Percentiles rank a stretch among this genome's conserved stretches.
Evolutionary conservation across 2,329 filamentous ascomycete genomes (phyloP).

Genomic region (Ascochyta viciae-villosae): DNA sequence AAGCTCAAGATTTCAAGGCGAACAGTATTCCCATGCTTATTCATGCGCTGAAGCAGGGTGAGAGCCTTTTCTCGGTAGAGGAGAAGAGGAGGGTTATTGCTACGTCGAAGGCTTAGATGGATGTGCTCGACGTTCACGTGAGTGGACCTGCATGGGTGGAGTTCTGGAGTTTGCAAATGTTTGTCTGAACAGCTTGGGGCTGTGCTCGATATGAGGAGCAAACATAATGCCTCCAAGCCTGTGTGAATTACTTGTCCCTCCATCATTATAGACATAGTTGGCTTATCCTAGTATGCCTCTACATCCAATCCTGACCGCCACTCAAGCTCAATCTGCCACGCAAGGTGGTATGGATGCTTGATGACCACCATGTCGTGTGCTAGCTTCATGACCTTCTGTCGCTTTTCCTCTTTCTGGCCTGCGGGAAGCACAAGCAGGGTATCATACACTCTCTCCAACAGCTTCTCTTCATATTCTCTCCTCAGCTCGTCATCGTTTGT

Average conservation of each 20-base stretch:
- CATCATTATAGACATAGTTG: neutral
- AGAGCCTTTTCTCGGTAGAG: constrained; percentile 64
- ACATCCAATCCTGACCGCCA: constrained; percentile 69
- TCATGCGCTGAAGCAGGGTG: constrained; percentile 72
- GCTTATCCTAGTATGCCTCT: constrained; percentile 29
- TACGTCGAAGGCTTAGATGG: constrained; percentile 18
- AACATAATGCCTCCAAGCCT: neutral
- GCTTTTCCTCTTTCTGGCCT: constrained; percentile 73
- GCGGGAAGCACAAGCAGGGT: constrained; percentile 71
- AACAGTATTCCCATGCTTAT: constrained; percentile 70
- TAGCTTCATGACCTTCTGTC: constrained; percentile 74
- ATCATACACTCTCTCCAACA: constrained; percentile 82
- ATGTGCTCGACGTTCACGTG: neutral
- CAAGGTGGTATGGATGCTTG: constrained; percentile 85
- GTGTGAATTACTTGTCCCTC: too few species aligned
- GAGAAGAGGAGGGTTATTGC: constrained; percentile 56
- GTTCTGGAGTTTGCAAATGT: constrained; percentile 19
- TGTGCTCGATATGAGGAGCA: neutral
- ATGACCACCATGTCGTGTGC: constrained; percentile 96
- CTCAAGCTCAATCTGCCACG: constrained; percentile 90
- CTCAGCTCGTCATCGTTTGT: constrained; percentile 83
- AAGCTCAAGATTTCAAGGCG: constrained; percentile 73
- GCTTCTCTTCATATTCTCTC: constrained; percentile 87
- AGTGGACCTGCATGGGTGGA: constrained; percentile 15
- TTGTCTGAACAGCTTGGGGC: neutral